Evolutionary conservation across 805 yeast genomes (phyloP).

Genomic region (Kluyveromyces siamensis): DNA sequence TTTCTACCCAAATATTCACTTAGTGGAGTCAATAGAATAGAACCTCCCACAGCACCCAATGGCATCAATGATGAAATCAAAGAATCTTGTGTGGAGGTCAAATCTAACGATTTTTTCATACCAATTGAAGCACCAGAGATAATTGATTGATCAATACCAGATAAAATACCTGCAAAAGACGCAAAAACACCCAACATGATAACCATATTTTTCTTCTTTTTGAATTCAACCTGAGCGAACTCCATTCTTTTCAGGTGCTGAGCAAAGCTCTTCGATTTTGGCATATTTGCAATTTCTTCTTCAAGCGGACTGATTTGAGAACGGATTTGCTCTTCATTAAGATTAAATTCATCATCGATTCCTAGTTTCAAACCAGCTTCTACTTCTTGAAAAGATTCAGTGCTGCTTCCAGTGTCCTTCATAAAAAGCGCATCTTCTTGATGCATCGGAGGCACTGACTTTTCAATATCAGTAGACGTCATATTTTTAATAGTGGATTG

Average conservation of each 20-base stretch:
- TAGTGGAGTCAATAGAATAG: conserved; percentile 49
- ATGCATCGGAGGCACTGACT: no score
- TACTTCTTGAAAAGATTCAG: not conserved
- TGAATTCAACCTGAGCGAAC: conserved; percentile 29
- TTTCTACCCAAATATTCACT: conserved; percentile 50
- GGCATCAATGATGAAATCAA: conserved; percentile 55
- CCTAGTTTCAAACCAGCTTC: not conserved
- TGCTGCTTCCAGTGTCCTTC: not conserved
- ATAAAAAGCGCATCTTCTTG: not conserved
- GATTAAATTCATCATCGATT: not conserved
- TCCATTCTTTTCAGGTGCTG: not conserved
- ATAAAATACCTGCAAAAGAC: conserved; percentile 53
- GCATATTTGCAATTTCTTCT: not conserved
- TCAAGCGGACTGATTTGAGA: not conserved
- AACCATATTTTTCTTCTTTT: conserved; percentile 39
- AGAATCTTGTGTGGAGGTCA: conserved; percentile 38
- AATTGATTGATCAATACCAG: conserved; percentile 61
- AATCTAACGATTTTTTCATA: conserved; percentile 35
- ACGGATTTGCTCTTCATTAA: not conserved
- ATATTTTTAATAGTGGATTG: no score
- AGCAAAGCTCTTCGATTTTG: not conserved
- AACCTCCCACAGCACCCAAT: conserved; percentile 60
- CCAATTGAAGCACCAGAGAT: conserved; percentile 55
- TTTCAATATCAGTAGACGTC: no score
- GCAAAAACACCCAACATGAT: conserved; percentile 46